Conservation (phyloP, 495 filamentous ascomycete genomes). For the Lindgomyces ingoldianus region DNA sequence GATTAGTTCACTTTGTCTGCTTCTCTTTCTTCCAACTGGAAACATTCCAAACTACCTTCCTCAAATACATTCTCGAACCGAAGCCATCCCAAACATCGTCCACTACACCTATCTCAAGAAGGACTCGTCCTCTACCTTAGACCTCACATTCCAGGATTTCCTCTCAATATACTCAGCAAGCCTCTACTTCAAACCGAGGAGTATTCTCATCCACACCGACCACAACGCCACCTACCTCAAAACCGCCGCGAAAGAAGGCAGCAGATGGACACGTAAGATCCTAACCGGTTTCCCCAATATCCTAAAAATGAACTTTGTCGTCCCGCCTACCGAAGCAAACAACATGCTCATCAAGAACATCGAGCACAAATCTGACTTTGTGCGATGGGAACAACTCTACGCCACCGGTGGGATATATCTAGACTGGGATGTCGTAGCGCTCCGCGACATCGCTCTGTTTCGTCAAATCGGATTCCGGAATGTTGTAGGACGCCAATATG, state of each 20-base stretch:
- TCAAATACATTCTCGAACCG: not conserved
- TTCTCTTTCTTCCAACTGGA: not conserved
- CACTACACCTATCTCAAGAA: constrained; percentile 19
- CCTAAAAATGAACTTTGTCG: not conserved
- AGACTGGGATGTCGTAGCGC: constrained; percentile 15
- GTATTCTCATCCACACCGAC: constrained; percentile 23
- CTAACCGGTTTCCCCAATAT: not conserved
- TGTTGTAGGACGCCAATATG: constrained; percentile 15
- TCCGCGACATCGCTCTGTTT: not conserved
- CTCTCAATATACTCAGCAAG: constrained; percentile 11
- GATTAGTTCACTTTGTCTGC: not conserved
- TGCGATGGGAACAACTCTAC: constrained; percentile 7
- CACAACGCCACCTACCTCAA: constrained; percentile 6
- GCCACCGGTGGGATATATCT: constrained; percentile 16
- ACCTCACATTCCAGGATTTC: constrained; percentile 13
- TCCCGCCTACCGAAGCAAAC: not conserved
- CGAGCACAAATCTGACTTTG: constrained; percentile 24
- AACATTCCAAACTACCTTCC: not conserved
- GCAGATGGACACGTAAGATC: constrained; percentile 15
- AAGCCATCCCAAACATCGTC: constrained; percentile 30
- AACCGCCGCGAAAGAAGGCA: not conserved
- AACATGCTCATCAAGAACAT: not conserved
- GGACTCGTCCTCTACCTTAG: not conserved
- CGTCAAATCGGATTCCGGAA: constrained; percentile 3
- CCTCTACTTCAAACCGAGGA: constrained; percentile 3